Conservation (phyloP, 306 rosid genomes). For the Delonix regia region DNA sequence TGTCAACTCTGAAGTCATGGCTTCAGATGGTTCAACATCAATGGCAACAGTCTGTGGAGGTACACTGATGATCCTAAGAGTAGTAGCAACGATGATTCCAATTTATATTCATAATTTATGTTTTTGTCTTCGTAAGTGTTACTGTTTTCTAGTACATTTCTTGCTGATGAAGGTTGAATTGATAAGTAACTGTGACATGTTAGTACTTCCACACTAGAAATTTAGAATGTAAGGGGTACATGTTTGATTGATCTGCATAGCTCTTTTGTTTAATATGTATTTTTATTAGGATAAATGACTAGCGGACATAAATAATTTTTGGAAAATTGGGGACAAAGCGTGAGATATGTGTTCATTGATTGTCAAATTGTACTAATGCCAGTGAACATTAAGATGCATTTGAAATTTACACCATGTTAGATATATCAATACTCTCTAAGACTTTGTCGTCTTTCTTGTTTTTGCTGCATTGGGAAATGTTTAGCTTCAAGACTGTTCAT, state of each 20-base stretch:
- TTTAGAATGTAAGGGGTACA: background rate
- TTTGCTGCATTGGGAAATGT: background rate
- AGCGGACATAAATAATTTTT: background rate
- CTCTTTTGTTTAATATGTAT: no score
- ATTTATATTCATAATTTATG: conserved; percentile 15
- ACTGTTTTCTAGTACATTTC: background rate
- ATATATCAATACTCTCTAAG: background rate
- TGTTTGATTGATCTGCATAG: conserved; percentile 5
- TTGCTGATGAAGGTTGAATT: conserved; percentile 20
- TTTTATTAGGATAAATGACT: background rate
- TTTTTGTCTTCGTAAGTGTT: conserved; percentile 19
- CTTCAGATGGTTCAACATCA: conserved; percentile 98
- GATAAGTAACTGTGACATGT: background rate
- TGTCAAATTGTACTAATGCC: background rate
- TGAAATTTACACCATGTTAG: background rate
- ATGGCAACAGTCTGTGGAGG: conserved; percentile 99
- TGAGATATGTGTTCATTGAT: background rate
- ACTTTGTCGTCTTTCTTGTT: background rate
- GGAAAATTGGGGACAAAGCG: background rate
- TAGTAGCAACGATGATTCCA: background rate
- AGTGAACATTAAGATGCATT: background rate
- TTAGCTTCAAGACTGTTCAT: background rate
- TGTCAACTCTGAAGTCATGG: conserved; percentile 94
- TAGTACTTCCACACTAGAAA: background rate
- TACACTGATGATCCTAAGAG: conserved; percentile 32